Evolutionary conservation across 2,329 filamentous ascomycete species (phyloP), one percentile per base, ranked within the genome.

Genomic region (Talaromyces sp.): DNA sequence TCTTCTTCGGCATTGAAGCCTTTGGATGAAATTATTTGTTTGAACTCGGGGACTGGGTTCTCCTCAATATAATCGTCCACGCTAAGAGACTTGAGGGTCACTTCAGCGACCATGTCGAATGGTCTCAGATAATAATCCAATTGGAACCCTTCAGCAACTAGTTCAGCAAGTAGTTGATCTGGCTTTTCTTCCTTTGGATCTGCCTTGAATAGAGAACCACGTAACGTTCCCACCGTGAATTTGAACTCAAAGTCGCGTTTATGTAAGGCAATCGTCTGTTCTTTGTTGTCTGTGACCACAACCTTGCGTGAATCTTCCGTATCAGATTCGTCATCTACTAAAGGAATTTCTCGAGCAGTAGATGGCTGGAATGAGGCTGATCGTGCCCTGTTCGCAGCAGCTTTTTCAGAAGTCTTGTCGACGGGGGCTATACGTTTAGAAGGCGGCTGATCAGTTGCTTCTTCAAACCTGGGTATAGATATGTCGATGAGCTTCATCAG

Each of bases 401-500:
- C 68, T 61, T 67, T 66, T 21, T 71, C 65, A 57, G 72, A 72
- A 59, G 76, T 79, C 38, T 70, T 65, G 46, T 67, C 64, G 53
- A 62, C 59, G n/a, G 59, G 69, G 59, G 63, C 61, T 58, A 60
- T 55, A 6, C 70, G 55, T 64, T 69, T 66, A 4, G 74, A 69
- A 56, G 38, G 9, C 17, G 67, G 60, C 24, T 77, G 69, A 10
- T 78, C 74, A 1, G 81, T 79, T 35, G 57, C 65, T 17, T 81
- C 79, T 27, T 85, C 83, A 60, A 97, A 88, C 63, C 89, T 92
- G 1, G 94, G 95, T 61, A 99, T 90, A 0, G 94, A 92, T 60
- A 96, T 92, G 62, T 99, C 93, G 63, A 99, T 93, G 50, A 99
- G 82, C 68, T 87, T 92, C 94, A 99, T 99, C 62, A 99, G 75